Conservation (phyloP, 2,329 filamentous ascomycete species). For the Cytospora mali region DNA sequence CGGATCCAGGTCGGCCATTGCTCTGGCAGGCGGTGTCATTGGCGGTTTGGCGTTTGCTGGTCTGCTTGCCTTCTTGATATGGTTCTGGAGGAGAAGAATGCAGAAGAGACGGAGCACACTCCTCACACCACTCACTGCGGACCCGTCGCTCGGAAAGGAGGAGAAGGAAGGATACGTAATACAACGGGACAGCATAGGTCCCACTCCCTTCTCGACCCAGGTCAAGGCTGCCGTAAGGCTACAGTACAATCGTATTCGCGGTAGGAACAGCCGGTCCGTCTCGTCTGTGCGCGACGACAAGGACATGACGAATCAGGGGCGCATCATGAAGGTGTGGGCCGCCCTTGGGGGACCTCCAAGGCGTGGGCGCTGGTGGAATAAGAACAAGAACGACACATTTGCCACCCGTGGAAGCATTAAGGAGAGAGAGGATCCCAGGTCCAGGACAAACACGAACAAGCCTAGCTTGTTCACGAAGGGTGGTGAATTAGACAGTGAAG, state of each 20-base stretch:
- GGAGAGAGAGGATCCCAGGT: conserved; percentile 26
- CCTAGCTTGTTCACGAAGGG: conserved; percentile 52
- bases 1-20: conserved; percentile 42
- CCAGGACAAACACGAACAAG: conserved; percentile 30
- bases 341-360: conserved; percentile 38
- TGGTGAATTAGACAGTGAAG: conserved; percentile 42
- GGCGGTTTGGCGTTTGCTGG: conserved; percentile 51
- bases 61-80: conserved; percentile 52
- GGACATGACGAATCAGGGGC: conserved; percentile 40
- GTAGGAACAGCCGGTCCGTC: conserved; percentile 41
- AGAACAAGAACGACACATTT: conserved; percentile 34
- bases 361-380: conserved; percentile 27
- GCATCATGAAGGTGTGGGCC: conserved; percentile 50
- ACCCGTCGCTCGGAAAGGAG: conserved; percentile 33
- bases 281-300: conserved; percentile 17
- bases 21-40: conserved; percentile 55
- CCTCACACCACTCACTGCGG: conserved; percentile 50
- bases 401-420: conserved; percentile 34
- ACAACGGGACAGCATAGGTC: conserved; percentile 51
- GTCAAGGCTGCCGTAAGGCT: conserved; percentile 45
- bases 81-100: conserved; percentile 51
- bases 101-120: conserved; percentile 50
- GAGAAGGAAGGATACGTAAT: conserved; percentile 44
- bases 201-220: conserved; percentile 49
- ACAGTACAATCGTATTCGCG: conserved; percentile 41